Percentiles rank a stretch among this genome's conserved stretches.
Evolutionary conservation across 1,139 yeast genomes (phyloP).

Genomic region (Yamadazyma blattariae): DNA sequence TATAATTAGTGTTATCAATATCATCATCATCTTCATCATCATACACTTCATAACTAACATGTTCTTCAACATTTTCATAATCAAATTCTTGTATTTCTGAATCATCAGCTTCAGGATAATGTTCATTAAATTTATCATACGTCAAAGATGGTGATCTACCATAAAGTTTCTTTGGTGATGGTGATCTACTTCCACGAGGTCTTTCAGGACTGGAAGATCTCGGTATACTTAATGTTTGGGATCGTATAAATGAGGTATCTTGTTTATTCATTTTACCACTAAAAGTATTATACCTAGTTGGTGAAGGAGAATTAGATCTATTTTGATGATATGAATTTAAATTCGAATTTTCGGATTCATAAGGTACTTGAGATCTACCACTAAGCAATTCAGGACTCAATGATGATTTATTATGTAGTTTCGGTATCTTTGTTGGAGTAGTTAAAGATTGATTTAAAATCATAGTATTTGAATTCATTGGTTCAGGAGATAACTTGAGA

Average conservation of each 20-base stretch:
- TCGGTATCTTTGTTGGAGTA: slow-evolving; percentile 21
- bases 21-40: slow-evolving; percentile 2
- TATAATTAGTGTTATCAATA: too few species aligned
- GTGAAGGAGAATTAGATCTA: slow-evolving; percentile 6
- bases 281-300: slow-evolving; percentile 8
- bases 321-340: background rate
- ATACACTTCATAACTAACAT: slow-evolving; percentile 1
- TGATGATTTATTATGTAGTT: slow-evolving; percentile 6
- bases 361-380: slow-evolving; percentile 6
- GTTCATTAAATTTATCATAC: slow-evolving; percentile 16
- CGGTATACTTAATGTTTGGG: slow-evolving; percentile 12
- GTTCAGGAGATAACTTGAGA: slow-evolving; percentile 1
- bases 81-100: slow-evolving; percentile 1
- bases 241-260: slow-evolving; percentile 4
- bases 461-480: slow-evolving; percentile 10
- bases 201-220: slow-evolving; percentile 4
- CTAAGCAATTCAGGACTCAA: slow-evolving; percentile 1
- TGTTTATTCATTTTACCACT: slow-evolving; percentile 3
- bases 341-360: slow-evolving; percentile 1
- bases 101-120: slow-evolving; percentile 17
- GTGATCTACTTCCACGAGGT: slow-evolving; percentile 21
- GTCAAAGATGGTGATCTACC: slow-evolving; percentile 16
- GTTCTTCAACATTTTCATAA: background rate
- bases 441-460: slow-evolving; percentile 12
- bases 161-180: slow-evolving; percentile 28